Percentiles rank a stretch among this genome's conserved stretches.
These are phyloP conservation scores for Aspergillus alliaceus DNA, from an alignment of 2,329 filamentous ascomycete species.

Conservation along the genomic window DNA sequence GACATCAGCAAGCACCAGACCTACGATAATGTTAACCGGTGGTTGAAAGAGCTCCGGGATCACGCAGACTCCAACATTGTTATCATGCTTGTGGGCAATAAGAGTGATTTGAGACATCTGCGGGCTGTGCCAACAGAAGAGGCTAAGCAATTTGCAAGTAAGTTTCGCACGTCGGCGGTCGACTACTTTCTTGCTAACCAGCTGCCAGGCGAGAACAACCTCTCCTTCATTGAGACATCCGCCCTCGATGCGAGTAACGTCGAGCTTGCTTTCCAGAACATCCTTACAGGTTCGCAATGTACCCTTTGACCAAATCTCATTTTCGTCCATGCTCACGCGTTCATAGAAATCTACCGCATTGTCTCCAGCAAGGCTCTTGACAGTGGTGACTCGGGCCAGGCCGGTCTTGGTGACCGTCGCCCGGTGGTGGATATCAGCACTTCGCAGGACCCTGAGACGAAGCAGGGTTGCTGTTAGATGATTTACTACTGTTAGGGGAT, in stretches of 20 bases:
- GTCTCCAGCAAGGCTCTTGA: slow-evolving; percentile 97
- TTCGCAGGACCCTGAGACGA: slow-evolving; percentile 74
- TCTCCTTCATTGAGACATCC: slow-evolving; percentile 99
- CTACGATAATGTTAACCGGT: slow-evolving; percentile 97
- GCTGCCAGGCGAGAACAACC: slow-evolving; percentile 82
- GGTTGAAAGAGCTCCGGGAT: slow-evolving; percentile 97
- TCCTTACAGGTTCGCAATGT: slow-evolving; percentile 70
- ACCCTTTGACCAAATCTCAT: not conserved
- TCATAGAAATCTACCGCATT: slow-evolving; percentile 94
- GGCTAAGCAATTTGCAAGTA: slow-evolving; percentile 96
- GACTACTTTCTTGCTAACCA: slow-evolving; percentile 17
- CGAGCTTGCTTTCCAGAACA: slow-evolving; percentile 98
- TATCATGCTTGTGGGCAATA: slow-evolving; percentile 99
- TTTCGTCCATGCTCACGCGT: slow-evolving; percentile 3
- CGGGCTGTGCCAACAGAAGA: slow-evolving; percentile 96
- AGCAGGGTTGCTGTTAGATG: slow-evolving; percentile 52
- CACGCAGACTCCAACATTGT: slow-evolving; percentile 99
- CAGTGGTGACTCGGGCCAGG: slow-evolving; percentile 77
- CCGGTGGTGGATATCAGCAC: slow-evolving; percentile 83
- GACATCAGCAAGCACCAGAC: slow-evolving; percentile 99
- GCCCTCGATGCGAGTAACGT: slow-evolving; percentile 98
- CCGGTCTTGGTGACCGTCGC: slow-evolving; percentile 74
- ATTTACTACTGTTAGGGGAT: slow-evolving; percentile 18
- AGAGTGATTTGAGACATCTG: slow-evolving; percentile 99
- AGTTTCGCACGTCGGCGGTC: too few relatives aligned